Evolutionary conservation across 2,329 filamentous ascomycete genomes (phyloP).

Genomic region (Ophiocordyceps australis): DNA sequence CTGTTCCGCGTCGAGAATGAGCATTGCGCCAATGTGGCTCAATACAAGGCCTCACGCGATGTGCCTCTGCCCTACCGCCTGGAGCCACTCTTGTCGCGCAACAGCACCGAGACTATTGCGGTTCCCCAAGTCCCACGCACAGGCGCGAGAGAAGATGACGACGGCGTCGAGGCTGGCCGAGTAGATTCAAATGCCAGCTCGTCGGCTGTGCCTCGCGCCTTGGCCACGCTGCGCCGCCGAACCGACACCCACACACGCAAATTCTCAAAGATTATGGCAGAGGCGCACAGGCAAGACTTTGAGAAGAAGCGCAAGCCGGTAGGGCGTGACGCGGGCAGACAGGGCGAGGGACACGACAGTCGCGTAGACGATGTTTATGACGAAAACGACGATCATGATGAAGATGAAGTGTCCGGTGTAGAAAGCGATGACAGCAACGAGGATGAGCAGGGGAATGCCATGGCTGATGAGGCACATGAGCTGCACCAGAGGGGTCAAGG

Average conservation of each 20-base stretch:
- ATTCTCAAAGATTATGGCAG: slow-evolving; percentile 50
- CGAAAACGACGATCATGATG: too few relatives aligned
- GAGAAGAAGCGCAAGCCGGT: slow-evolving; percentile 47
- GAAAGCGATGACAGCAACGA: too few relatives aligned
- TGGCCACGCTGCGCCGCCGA: slow-evolving; percentile 12
- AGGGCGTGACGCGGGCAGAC: too few relatives aligned
- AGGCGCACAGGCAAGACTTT: slow-evolving; percentile 83
- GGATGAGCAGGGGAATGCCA: too few relatives aligned
- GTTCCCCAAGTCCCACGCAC: too few relatives aligned
- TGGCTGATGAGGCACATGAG: too few relatives aligned
- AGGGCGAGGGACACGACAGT: too few relatives aligned
- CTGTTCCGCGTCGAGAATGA: slow-evolving; percentile 95
- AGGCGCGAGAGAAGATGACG: slow-evolving; percentile 18
- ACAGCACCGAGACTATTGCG: too few relatives aligned
- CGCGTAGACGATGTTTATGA: too few relatives aligned
- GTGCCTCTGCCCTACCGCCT: slow-evolving; percentile 68
- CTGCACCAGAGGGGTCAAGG: too few relatives aligned
- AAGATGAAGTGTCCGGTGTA: too few relatives aligned
- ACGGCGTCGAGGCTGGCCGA: slow-evolving; percentile 2
- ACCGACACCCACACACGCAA: slow-evolving; percentile 14
- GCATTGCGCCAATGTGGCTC: slow-evolving; percentile 79
- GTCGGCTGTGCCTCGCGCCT: slow-evolving; percentile 6
- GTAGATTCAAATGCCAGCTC: too few relatives aligned
- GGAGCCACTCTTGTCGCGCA: slow-evolving; percentile 25
- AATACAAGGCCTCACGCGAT: slow-evolving; percentile 79